Evolutionary conservation across 2,329 filamentous ascomycete species (phyloP).

Genomic region (Verticillium nubilum): DNA sequence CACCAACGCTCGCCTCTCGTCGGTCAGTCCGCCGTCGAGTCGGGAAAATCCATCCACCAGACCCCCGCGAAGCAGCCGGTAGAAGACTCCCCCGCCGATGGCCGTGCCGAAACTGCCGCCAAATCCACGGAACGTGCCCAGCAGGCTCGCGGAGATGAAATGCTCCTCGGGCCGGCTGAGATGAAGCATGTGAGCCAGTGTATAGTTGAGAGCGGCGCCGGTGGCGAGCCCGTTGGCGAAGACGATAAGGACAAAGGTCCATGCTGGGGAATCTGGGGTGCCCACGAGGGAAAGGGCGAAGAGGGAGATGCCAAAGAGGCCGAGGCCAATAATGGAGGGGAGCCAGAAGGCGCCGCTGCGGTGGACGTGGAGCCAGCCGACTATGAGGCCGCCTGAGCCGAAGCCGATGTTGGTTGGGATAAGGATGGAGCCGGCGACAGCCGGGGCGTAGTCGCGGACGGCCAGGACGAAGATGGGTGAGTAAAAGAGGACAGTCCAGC

Average conservation of each 20-base stretch:
- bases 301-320: conserved; percentile 56
- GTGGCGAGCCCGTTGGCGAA: conserved; percentile 68
- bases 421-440: conserved; percentile 67
- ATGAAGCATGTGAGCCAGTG: conserved; percentile 73
- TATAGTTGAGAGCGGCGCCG: conserved; percentile 73
- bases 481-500: conserved; percentile 79
- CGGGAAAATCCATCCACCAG: conserved; percentile 52
- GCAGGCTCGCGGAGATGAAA: conserved; percentile 69
- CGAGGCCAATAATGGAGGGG: conserved; percentile 53
- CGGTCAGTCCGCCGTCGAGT: conserved; percentile 34
- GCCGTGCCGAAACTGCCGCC: conserved; percentile 76
- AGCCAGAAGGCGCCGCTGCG: conserved; percentile 68
- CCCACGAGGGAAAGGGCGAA: conserved; percentile 50
- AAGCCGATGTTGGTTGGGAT: conserved; percentile 81
- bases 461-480: conserved; percentile 74
- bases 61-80: conserved; percentile 49
- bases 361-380: conserved; percentile 71
- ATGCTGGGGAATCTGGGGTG: conserved; percentile 42
- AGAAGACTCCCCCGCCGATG: conserved; percentile 72
- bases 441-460: conserved; percentile 63
- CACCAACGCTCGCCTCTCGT: conserved; percentile 33
- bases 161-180: conserved; percentile 61
- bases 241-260: conserved; percentile 52
- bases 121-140: conserved; percentile 77
- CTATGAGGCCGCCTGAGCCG: conserved; percentile 64